Conservation (phyloP, 2,329 filamentous ascomycete genomes). For the Aspergillus unguis region DNA sequence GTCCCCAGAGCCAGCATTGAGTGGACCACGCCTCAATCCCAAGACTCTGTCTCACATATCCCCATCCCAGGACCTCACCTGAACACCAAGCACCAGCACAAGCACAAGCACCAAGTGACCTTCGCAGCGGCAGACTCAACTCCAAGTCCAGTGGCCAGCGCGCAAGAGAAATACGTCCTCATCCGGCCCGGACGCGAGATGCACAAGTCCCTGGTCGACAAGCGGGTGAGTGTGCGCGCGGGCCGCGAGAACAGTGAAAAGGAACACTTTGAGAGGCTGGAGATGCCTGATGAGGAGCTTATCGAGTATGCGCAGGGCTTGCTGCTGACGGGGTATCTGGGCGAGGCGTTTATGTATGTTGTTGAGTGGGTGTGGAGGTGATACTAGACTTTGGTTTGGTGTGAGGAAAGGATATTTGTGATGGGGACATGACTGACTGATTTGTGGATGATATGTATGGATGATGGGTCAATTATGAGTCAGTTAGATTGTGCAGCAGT, state of each 20-base stretch:
- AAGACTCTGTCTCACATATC: constrained; percentile 23
- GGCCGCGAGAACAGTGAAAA: constrained; percentile 17
- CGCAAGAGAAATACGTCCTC: constrained; percentile 23
- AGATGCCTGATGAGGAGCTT: constrained; percentile 23
- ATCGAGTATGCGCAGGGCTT: constrained; percentile 32
- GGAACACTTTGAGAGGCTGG: constrained; percentile 16
- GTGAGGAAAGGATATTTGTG: background rate
- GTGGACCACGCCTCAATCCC: constrained; percentile 26
- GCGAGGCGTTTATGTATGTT: constrained; percentile 32
- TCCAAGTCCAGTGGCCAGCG: background rate
- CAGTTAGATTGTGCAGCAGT: no score
- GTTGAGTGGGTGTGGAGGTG: constrained; percentile 29
- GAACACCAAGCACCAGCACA: background rate
- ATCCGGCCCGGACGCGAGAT: constrained; percentile 28
- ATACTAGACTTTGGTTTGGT: background rate
- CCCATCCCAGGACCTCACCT: constrained; percentile 5
- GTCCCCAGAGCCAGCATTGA: background rate
- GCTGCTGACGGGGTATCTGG: constrained; percentile 24
- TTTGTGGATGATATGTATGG: no score
- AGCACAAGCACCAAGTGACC: no score
- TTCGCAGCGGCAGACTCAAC: no score
- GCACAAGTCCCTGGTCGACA: constrained; percentile 25
- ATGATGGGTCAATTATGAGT: no score
- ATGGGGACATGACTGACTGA: no score
- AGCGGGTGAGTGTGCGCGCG: constrained; percentile 22